Evolutionary conservation across 169 alveolate species (phyloP).

Genomic region (Plasmodium falciparum): DNA sequence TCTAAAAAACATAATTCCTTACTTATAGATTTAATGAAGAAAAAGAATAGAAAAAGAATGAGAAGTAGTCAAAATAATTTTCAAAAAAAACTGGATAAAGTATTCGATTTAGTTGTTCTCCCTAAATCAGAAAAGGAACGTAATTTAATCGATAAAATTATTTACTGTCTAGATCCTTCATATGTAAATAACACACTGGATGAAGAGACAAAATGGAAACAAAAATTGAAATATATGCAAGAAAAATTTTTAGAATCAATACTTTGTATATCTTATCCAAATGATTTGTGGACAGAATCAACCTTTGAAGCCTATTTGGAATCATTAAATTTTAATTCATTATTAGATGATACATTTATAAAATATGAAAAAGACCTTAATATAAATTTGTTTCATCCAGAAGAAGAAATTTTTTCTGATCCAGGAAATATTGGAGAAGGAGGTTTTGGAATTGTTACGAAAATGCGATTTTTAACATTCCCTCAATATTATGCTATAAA

Average conservation of each 20-base stretch:
- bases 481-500: constrained; percentile 72
- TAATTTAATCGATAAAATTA: constrained; percentile 50
- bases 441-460: constrained; percentile 73
- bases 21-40: constrained; percentile 22
- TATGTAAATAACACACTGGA: constrained; percentile 51
- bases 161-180: constrained; percentile 71
- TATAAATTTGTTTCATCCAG: constrained; percentile 49
- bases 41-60: background rate
- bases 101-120: constrained; percentile 11
- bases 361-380: constrained; percentile 50
- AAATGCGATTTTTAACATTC: constrained; percentile 49
- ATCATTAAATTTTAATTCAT: constrained; percentile 60
- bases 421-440: constrained; percentile 76
- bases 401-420: constrained; percentile 67
- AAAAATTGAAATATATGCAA: constrained; percentile 69
- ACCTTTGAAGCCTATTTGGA: constrained; percentile 32
- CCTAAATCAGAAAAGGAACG: constrained; percentile 57
- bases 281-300: constrained; percentile 43
- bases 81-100: constrained; percentile 14
- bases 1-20: constrained; percentile 27
- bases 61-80: background rate
- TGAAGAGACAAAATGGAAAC: constrained; percentile 36
- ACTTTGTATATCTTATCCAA: constrained; percentile 58
- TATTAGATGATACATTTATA: constrained; percentile 72
- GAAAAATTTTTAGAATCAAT: constrained; percentile 63